These are phyloP conservation scores for Penicillium odoratum DNA, from an alignment of 495 filamentous ascomycete genomes.

Conservation along the genomic window DNA sequence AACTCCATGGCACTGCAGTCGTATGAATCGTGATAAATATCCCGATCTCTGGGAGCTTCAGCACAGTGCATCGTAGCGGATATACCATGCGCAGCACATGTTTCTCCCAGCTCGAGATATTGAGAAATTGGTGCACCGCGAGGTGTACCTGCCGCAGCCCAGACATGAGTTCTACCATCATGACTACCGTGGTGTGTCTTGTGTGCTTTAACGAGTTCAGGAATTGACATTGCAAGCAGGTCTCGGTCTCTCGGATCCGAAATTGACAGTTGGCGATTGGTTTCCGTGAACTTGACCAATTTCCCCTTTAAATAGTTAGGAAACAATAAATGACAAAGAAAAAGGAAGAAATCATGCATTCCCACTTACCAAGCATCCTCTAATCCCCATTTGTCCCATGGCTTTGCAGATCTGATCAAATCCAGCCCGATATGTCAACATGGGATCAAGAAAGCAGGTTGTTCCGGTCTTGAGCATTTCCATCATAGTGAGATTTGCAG, in stretches of 20 bases:
- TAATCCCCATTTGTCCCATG: conserved; percentile 42
- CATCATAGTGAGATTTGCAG: conserved; percentile 40
- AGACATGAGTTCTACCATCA: conserved; percentile 40
- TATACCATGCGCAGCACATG: conserved; percentile 33
- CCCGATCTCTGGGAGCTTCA: conserved; percentile 22
- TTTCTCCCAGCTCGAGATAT: conserved; percentile 25
- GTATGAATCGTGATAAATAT: conserved; percentile 21
- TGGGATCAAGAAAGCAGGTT: conserved; percentile 48
- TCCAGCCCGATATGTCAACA: conserved; percentile 43
- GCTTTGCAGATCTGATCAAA: conserved; percentile 39
- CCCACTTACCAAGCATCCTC: conserved; percentile 38
- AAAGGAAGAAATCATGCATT: too few species aligned
- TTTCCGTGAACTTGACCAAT: conserved; percentile 36
- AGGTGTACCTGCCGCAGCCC: conserved; percentile 46
- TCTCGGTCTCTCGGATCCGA: conserved; percentile 36
- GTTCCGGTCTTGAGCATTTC: conserved; percentile 49
- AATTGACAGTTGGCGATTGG: conserved; percentile 32
- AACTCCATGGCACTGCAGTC: conserved; percentile 26
- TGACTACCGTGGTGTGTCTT: conserved; percentile 29
- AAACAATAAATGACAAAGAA: not conserved
- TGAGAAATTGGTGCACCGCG: conserved; percentile 29
- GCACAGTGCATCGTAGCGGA: conserved; percentile 28
- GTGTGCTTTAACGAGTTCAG: conserved; percentile 22
- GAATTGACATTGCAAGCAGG: conserved; percentile 30
- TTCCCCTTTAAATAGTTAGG: conserved; percentile 25